These are phyloP conservation scores for Closterium sp. DNA, from an alignment of 139 green algal genomes.

Conservation along the genomic window DNA sequence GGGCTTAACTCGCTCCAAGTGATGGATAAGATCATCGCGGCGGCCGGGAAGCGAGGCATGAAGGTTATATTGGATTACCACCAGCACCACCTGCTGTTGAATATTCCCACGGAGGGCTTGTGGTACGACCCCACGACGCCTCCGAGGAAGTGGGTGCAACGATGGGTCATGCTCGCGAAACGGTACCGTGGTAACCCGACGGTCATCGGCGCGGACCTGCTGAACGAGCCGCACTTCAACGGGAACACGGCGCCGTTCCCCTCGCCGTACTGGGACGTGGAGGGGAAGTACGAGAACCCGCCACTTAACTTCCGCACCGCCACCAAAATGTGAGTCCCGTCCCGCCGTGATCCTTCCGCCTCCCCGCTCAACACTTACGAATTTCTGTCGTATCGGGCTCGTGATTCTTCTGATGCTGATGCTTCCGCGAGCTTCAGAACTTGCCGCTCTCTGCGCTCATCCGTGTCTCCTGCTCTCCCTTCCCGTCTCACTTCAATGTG, in stretches of 20 bases:
- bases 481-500: background rate
- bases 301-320: conserved; percentile 18
- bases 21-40: conserved; percentile 34
- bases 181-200: conserved; percentile 17
- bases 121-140: conserved; percentile 25
- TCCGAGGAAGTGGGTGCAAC: conserved; percentile 18
- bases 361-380: too few species aligned
- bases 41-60: background rate
- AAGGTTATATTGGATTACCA: conserved; percentile 45
- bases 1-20: conserved; percentile 25
- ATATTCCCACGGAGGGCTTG: background rate
- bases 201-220: conserved; percentile 36
- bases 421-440: background rate
- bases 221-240: conserved; percentile 24
- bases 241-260: background rate
- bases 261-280: background rate
- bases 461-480: conserved; percentile 2
- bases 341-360: background rate
- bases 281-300: background rate
- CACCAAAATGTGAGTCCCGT: background rate
- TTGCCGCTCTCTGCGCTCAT: too few species aligned
- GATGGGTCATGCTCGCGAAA: conserved; percentile 29
- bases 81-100: background rate
- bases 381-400: background rate
- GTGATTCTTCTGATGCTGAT: background rate